A percentile compares a stretch with the other conserved stretches of the same genome.
Conservation (phyloP, 148 eudicot species). For the Rhododendron kiyosumense region DNA sequence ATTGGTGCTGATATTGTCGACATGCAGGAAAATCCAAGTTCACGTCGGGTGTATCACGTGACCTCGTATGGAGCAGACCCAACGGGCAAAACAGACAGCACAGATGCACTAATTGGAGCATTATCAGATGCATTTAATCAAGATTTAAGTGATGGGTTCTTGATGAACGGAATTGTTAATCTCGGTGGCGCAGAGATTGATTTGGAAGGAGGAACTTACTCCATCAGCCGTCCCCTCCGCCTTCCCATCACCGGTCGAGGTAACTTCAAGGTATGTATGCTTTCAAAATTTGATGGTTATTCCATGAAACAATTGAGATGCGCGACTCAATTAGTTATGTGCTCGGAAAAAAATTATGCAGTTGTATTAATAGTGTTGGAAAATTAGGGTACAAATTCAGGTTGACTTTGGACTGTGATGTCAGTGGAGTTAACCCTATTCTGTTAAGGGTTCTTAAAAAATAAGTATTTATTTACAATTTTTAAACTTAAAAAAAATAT, state of each 20-base stretch:
- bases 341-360: too few relatives aligned
- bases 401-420: too few relatives aligned
- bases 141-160: constrained; percentile 21
- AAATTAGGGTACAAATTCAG: too few relatives aligned
- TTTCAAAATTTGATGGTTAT: not conserved
- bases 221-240: constrained; percentile 57
- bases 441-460: too few relatives aligned
- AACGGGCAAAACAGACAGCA: constrained; percentile 64
- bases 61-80: constrained; percentile 86
- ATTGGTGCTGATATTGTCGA: not conserved
- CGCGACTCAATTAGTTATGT: too few relatives aligned
- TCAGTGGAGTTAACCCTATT: too few relatives aligned
- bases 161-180: constrained; percentile 51
- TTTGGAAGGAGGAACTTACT: constrained; percentile 75
- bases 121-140: constrained; percentile 50
- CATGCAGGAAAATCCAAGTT: constrained; percentile 12
- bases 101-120: constrained; percentile 46
- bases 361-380: too few relatives aligned
- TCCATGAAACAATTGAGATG: too few relatives aligned
- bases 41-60: constrained; percentile 47
- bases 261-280: constrained; percentile 52
- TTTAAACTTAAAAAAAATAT: too few relatives aligned
- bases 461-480: too few relatives aligned
- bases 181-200: constrained; percentile 66
- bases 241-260: constrained; percentile 51